A percentile compares a stretch with the other conserved stretches of the same genome.
phyloP scores from a whole-genome alignment of 2,329 filamentous ascomycete genomes.

The Aspergillus intermedius region DNA sequence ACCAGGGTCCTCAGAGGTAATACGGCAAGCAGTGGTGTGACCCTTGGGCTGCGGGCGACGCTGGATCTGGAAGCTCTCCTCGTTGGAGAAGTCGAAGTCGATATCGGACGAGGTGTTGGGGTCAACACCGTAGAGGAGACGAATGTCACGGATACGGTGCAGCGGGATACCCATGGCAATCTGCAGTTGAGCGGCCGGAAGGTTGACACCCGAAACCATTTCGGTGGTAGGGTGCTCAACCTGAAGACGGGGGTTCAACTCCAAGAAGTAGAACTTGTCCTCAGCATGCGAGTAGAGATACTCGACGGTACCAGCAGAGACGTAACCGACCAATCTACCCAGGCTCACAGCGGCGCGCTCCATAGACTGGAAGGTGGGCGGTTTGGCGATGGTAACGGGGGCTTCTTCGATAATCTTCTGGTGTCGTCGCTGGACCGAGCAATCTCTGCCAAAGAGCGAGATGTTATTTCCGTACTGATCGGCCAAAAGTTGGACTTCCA shows the following conservation, averaged over 20 bases:
- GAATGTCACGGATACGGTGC: conserved; percentile 92
- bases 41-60: conserved; percentile 88
- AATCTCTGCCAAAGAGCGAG: conserved; percentile 96
- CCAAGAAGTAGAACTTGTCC: conserved; percentile 98
- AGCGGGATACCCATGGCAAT: conserved; percentile 97
- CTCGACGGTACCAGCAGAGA: conserved; percentile 96
- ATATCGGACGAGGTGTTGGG: conserved; percentile 80
- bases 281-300: conserved; percentile 97
- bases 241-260: conserved; percentile 97
- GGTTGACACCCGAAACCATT: conserved; percentile 97
- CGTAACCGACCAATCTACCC: conserved; percentile 90
- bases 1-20: conserved; percentile 96
- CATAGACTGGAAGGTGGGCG: conserved; percentile 87
- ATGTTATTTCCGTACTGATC: conserved; percentile 99
- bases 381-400: conserved; percentile 90
- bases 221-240: conserved; percentile 99
- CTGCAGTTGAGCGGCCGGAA: conserved; percentile 95
- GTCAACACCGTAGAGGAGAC: conserved; percentile 91
- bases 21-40: conserved; percentile 96
- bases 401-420: conserved; percentile 99
- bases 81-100: conserved; percentile 91
- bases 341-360: conserved; percentile 93
- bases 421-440: conserved; percentile 94
- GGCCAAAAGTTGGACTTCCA: conserved; percentile 94
- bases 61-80: conserved; percentile 76